Evolutionary conservation across 306 rosid species (phyloP).

Genomic region (Cucurbita argyrosperma): DNA sequence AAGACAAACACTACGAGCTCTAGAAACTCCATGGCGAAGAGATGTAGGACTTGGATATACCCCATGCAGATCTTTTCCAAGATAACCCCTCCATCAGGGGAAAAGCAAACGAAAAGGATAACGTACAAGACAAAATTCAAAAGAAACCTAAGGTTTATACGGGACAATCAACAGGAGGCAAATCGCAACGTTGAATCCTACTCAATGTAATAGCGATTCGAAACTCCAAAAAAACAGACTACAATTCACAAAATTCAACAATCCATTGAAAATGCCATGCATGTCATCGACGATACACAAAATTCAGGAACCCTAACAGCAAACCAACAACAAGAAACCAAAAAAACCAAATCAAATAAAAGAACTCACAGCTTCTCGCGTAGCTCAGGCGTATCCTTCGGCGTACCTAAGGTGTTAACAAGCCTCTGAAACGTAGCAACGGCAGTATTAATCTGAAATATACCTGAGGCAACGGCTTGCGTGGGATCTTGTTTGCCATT

Average conservation of each 20-base stretch:
- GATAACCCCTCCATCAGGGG: not conserved
- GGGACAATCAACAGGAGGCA: not conserved
- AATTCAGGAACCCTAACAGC: not conserved
- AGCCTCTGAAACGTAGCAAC: conserved; percentile 89
- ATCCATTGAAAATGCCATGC: not conserved
- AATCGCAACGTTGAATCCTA: not conserved
- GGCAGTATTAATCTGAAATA: conserved; percentile 98
- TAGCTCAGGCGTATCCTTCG: conserved; percentile 84
- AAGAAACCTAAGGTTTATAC: not conserved
- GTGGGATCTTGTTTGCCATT: conserved; percentile 77
- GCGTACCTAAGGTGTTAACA: conserved; percentile 95
- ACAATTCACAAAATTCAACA: not conserved
- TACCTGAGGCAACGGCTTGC: conserved; percentile 86
- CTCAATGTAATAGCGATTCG: not conserved
- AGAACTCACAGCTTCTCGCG: conserved; percentile 81
- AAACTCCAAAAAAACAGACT: not conserved
- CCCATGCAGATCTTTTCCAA: not conserved
- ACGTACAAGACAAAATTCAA: not conserved
- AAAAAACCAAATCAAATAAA: not conserved
- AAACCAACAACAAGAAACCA: not conserved
- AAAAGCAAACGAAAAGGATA: not conserved
- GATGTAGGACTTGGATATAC: not conserved
- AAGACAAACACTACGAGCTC: not conserved
- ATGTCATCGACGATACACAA: not conserved
- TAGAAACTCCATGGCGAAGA: not conserved